A percentile compares a stretch with the other conserved stretches of the same genome.
These are phyloP conservation scores for Fusarium sp. DNA, from an alignment of 2,329 filamentous ascomycete species.

Conservation along the genomic window DNA sequence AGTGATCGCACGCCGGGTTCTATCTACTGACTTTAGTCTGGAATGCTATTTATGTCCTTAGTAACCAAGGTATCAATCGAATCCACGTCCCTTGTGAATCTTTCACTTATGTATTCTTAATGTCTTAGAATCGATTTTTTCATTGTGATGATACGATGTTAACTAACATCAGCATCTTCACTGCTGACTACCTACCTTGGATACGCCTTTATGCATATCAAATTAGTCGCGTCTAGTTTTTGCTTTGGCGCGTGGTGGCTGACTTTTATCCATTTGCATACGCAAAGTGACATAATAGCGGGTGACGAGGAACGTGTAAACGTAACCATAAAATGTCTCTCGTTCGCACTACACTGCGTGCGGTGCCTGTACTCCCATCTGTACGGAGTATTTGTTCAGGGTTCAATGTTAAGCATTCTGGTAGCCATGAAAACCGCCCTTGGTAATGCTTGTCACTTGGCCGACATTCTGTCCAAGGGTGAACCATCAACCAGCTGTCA, in stretches of 20 bases:
- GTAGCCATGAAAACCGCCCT: not conserved
- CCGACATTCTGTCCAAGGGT: not conserved
- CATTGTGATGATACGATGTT: not conserved
- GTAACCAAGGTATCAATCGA: not conserved
- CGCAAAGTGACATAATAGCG: slow-evolving; percentile 7
- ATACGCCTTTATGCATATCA: not conserved
- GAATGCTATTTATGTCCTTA: slow-evolving; percentile 20
- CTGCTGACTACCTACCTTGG: not conserved
- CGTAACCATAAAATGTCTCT: slow-evolving; percentile 8
- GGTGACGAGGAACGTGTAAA: not conserved
- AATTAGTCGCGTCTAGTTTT: slow-evolving; percentile 9
- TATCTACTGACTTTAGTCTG: not conserved
- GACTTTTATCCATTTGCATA: slow-evolving; percentile 2
- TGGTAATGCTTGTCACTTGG: not conserved
- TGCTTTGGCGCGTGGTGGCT: slow-evolving; percentile 18
- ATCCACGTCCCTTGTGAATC: not conserved
- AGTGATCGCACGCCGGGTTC: slow-evolving; percentile 8
- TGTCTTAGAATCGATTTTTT: not conserved
- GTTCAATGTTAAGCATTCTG: not conserved
- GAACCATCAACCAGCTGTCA: not conserved
- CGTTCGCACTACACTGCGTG: not conserved
- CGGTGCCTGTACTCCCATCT: not conserved
- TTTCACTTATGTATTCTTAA: not conserved
- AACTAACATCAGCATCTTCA: not conserved
- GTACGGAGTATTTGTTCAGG: not conserved